Evolutionary conservation across 2,329 filamentous ascomycete species (phyloP), one percentile per base, ranked within the genome.

Genomic region (Colletotrichum lini): DNA sequence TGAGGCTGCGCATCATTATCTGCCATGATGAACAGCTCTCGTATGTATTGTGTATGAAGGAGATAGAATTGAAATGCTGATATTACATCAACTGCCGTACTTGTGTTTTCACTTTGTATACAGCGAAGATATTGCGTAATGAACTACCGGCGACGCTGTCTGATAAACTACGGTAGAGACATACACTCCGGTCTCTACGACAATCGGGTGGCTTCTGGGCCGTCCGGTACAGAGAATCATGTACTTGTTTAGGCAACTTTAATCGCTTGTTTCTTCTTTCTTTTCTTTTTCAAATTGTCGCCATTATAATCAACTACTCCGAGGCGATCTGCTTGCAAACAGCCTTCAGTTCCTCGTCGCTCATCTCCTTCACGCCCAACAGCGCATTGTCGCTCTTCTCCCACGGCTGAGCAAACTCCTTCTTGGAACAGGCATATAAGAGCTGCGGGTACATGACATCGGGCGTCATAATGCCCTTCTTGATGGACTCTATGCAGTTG

Each of bases 361-460:
- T 63, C 75, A 74, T 70, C 21, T 65, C 66, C 71, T 73, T 59
- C 3, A 77, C 49, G 16, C 76, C 72, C 1, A 77, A 52, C 21
- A 77, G 53, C 15, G 56, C 73, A 30, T 77, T 77, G 13, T 76
- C 75, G n/a, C 53, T 68, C 70, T 73, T 74, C n/a, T 21, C 44
- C 54, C 64, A 73, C 2, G 69, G 60, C 21, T 65, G 50, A 8
- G 69, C 59, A 13, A 61, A 65, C 35, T 74, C 70, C 47, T 73
- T 67, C 64, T 73, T 72, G 18, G 74, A 47, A 42, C 73, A 73
- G 16, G 66, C 61, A 47, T 75, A 75, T 23, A 67, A 21, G 18
- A 76, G 74, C 70, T 75, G 63, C 40, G 71, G 69, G 4, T 59
- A 68, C 49, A 76, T 69, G 8, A 74, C 73, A 4, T 64, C 54